phyloP scores from a whole-genome alignment of 352 stramenopile genomes.

The Globisporangium uncinulatum region DNA sequence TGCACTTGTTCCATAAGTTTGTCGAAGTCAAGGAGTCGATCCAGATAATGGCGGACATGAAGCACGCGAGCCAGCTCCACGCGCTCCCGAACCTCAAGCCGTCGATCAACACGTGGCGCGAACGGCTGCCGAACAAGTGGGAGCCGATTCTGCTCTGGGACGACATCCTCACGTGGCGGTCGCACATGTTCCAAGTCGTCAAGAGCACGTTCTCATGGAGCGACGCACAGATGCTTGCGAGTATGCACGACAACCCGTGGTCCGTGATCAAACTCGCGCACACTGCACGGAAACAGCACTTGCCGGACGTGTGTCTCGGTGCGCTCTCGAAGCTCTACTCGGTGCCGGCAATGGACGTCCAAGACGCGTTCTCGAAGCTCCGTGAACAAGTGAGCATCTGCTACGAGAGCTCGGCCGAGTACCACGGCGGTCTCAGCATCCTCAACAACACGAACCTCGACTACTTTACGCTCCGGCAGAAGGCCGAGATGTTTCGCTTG shows the following conservation, averaged over 20 bases:
- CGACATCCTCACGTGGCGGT: slow-evolving; percentile 91
- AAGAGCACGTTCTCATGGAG: slow-evolving; percentile 87
- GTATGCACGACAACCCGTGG: slow-evolving; percentile 91
- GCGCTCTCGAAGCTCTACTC: slow-evolving; percentile 84
- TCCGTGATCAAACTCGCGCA: slow-evolving; percentile 90
- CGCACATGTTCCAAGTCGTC: slow-evolving; percentile 90
- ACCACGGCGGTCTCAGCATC: slow-evolving; percentile 85
- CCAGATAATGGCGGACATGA: slow-evolving; percentile 89
- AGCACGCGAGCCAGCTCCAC: slow-evolving; percentile 71
- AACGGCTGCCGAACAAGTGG: slow-evolving; percentile 92
- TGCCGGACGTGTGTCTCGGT: slow-evolving; percentile 83
- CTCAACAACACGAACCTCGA: slow-evolving; percentile 93
- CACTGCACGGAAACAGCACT: slow-evolving; percentile 86
- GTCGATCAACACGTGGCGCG: slow-evolving; percentile 90
- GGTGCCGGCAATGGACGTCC: slow-evolving; percentile 89
- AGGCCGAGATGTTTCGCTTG: slow-evolving; percentile 90
- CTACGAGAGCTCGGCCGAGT: slow-evolving; percentile 85
- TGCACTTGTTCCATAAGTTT: slow-evolving; percentile 90
- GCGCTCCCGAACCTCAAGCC: slow-evolving; percentile 89
- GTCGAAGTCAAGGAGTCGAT: slow-evolving; percentile 91
- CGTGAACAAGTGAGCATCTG: slow-evolving; percentile 92
- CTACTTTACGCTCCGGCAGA: slow-evolving; percentile 90
- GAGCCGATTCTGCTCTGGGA: slow-evolving; percentile 91
- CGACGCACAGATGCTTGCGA: slow-evolving; percentile 83
- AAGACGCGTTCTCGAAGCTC: slow-evolving; percentile 91